phyloP scores from a whole-genome alignment of 2,329 filamentous ascomycete genomes.

The Cercospora zeae-maydis region DNA sequence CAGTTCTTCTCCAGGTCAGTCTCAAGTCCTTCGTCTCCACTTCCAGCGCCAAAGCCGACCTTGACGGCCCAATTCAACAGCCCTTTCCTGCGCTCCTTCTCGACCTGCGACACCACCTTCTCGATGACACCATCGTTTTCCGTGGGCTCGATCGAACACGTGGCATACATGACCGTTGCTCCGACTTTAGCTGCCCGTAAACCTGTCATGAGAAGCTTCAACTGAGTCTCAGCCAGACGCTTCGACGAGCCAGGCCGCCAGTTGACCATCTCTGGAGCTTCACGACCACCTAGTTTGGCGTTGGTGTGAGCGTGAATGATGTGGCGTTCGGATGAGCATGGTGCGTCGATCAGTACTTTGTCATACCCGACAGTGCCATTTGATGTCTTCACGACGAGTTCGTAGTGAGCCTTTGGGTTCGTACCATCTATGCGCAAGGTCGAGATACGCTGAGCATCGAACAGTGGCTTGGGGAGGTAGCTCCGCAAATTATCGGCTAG shows the following conservation, averaged over 20 bases:
- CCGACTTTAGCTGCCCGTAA: conserved; percentile 37
- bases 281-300: conserved; percentile 23
- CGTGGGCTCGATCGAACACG: conserved; percentile 40
- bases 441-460: conserved; percentile 19
- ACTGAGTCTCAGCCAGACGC: conserved; percentile 36
- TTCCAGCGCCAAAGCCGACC: conserved; percentile 27
- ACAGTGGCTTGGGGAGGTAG: conserved; percentile 27
- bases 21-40: conserved; percentile 19
- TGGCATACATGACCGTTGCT: conserved; percentile 42
- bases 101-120: conserved; percentile 34
- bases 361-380: conserved; percentile 39
- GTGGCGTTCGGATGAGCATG: conserved; percentile 43
- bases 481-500: conserved; percentile 29
- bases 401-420: conserved; percentile 21
- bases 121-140: conserved; percentile 45
- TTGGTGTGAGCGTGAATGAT: conserved; percentile 37
- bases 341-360: conserved; percentile 42
- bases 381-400: conserved; percentile 30
- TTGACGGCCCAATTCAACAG: conserved; percentile 32
- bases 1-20: conserved; percentile 25
- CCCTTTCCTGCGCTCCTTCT: conserved; percentile 41
- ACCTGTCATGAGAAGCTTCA: conserved; percentile 39
- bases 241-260: conserved; percentile 40
- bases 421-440: conserved; percentile 28
- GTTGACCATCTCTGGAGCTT: conserved; percentile 38